Base-by-base conservation (phyloP, 176 grass and related monocot species). In the Saccharum officinarum region DNA sequence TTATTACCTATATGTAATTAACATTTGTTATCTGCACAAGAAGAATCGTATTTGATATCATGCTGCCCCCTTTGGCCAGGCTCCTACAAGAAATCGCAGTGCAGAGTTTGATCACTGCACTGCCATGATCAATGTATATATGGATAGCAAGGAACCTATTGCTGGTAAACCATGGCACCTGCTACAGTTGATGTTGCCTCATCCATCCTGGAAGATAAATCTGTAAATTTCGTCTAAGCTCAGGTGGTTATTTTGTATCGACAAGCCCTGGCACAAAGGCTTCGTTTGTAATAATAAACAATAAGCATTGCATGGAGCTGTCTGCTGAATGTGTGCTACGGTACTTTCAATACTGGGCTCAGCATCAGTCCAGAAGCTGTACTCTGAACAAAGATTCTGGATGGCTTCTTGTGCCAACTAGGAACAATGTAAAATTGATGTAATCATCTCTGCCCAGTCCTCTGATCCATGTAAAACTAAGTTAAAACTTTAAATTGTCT, bases 231-330 rank as follows among this genome's bases (percentile, higher is more conserved):
- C 8, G n/a, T 65, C 31, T 8, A 73, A 73, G 66, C 4, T 52
- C 50, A 66, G 71, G 54, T 66, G 44, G 57, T 67, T 77, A 82
- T 41, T 90, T 41, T 90, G 65, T 86, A 78, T 77, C 83, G 77
- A 33, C 71, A 73, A 66, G 65, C 14, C 65, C 72, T 17, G 62
- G 52, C 31, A 42, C 12, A 8, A 63, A 86, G 28, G 46, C 63
- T 71, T 63, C 1, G 4, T 52, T 82, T 73, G 28, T 67, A 57
- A 72, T 77, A 86, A 60, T 78, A 86, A 90, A 18, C 14, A 86
- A 60, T 78, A 86, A 90, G 23, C 14, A 73, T 42, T 86, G 23
- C 20, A 67, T 36, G 84, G 34, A 59, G 55, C 66, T 36, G 57
- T 80, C 61, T 86, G 83, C 45, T 55, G 83, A 67, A 79, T 82